These are phyloP conservation scores for Misopates orontium DNA, from an alignment of 257 asterid genomes.

Conservation along the genomic window DNA sequence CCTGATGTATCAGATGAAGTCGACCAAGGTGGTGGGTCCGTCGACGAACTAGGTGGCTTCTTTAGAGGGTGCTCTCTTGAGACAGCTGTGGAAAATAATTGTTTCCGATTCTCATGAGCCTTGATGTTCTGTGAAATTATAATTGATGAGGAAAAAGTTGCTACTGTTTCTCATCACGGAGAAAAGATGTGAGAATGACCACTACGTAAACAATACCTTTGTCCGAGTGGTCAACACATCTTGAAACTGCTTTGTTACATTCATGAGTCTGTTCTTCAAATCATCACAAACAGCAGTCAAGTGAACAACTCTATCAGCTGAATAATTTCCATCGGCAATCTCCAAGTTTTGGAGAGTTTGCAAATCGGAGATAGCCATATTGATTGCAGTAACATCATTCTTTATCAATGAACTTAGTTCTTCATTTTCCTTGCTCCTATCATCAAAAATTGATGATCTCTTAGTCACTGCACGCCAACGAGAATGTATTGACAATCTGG, in stretches of 20 bases:
- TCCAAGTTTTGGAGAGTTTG: constrained; percentile 65
- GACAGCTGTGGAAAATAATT: constrained; percentile 65
- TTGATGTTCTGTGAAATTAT: constrained; percentile 55
- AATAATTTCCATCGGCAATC: constrained; percentile 50
- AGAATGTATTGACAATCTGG: constrained; percentile 24
- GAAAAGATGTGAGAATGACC: constrained; percentile 12
- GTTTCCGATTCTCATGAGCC: constrained; percentile 78
- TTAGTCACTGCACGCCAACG: constrained; percentile 56
- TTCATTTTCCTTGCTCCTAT: constrained; percentile 82
- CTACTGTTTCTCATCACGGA: neutral
- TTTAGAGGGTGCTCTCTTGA: constrained; percentile 75
- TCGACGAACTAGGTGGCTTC: constrained; percentile 35
- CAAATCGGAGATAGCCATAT: constrained; percentile 65
- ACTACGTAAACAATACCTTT: constrained; percentile 43
- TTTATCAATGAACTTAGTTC: constrained; percentile 66
- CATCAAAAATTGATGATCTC: constrained; percentile 78
- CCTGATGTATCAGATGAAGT: constrained; percentile 40
- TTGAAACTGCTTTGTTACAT: constrained; percentile 72
- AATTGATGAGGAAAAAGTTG: constrained; percentile 20
- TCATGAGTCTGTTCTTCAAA: constrained; percentile 77
- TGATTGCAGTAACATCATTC: constrained; percentile 68
- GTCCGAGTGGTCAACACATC: constrained; percentile 75
- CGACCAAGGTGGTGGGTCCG: constrained; percentile 76
- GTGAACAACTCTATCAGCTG: constrained; percentile 79
- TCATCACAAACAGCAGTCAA: constrained; percentile 79